These are phyloP conservation scores for Cutaneotrichosporon cyanovorans DNA, from an alignment of 1,284 basidiomycete genomes.

Conservation along the genomic window DNA sequence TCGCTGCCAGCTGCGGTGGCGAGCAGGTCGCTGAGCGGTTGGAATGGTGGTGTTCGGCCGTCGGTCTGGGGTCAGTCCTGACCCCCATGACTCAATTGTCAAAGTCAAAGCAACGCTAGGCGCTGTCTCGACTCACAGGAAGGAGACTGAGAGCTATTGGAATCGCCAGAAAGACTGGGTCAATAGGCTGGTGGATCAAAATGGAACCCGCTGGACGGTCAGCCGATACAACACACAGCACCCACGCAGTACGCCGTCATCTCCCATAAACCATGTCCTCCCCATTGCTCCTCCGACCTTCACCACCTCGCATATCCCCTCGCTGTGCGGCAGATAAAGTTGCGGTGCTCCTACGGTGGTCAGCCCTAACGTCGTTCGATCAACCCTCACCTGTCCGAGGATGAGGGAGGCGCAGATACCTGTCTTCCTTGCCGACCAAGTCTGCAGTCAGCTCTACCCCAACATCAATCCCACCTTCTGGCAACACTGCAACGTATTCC, in stretches of 20 bases:
- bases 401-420: slow-evolving; percentile 39
- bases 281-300: slow-evolving; percentile 29
- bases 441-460: slow-evolving; percentile 23
- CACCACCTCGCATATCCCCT: slow-evolving; percentile 24
- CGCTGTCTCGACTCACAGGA: slow-evolving; percentile 16
- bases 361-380: background rate
- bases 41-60: slow-evolving; percentile 22
- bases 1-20: slow-evolving; percentile 18
- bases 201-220: slow-evolving; percentile 27
- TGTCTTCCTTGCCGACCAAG: slow-evolving; percentile 19
- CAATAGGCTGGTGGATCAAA: slow-evolving; percentile 34
- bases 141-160: slow-evolving; percentile 29
- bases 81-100: no score
- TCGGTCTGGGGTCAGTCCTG: slow-evolving; percentile 4
- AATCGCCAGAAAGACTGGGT: slow-evolving; percentile 38
- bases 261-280: slow-evolving; percentile 41
- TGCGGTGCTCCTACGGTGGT: slow-evolving; percentile 30
- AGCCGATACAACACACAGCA: background rate
- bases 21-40: slow-evolving; percentile 36
- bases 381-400: slow-evolving; percentile 37
- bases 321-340: slow-evolving; percentile 32
- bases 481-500: slow-evolving; percentile 21
- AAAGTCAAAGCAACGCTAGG: background rate
- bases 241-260: slow-evolving; percentile 30
- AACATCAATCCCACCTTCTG: slow-evolving; percentile 13